phyloP scores from a whole-genome alignment of 2,329 filamentous ascomycete genomes.

The Balansia obtecta region DNA sequence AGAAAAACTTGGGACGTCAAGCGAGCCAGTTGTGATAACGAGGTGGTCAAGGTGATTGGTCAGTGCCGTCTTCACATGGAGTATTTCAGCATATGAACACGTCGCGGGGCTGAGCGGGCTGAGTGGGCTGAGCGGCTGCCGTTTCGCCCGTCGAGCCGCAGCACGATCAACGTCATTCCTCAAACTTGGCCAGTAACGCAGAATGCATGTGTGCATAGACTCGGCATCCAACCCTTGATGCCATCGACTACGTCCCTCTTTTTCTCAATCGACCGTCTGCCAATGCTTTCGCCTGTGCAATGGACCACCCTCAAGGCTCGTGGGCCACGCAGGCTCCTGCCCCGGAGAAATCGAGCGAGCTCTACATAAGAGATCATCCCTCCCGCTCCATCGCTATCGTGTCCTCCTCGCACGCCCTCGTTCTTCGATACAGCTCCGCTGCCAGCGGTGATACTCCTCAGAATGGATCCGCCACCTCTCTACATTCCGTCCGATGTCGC shows the following conservation, averaged over 20 bases:
- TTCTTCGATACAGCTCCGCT: conserved; percentile 66
- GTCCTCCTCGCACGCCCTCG: conserved; percentile 65
- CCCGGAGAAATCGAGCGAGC: conserved; percentile 54
- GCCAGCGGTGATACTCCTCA: conserved; percentile 41
- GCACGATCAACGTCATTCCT: conserved; percentile 4
- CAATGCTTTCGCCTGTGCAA: conserved; percentile 14
- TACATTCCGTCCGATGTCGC: conserved; percentile 33
- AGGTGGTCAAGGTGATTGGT: too few species aligned
- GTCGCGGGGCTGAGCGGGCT: background rate
- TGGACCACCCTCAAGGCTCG: conserved; percentile 34
- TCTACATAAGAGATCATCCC: conserved; percentile 77
- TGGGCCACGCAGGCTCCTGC: conserved; percentile 36
- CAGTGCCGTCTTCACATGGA: too few species aligned
- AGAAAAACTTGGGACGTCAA: too few species aligned
- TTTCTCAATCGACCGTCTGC: conserved; percentile 7
- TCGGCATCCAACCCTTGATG: background rate
- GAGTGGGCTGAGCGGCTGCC: background rate
- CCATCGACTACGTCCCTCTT: background rate
- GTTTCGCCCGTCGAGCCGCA: background rate
- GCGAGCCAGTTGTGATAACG: too few species aligned
- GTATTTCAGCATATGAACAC: background rate
- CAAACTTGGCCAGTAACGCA: background rate
- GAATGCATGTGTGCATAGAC: background rate
- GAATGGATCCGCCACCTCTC: conserved; percentile 46
- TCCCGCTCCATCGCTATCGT: conserved; percentile 80